phyloP scores from a whole-genome alignment of 495 filamentous ascomycete species.

The Stereocaulon alpinum region DNA sequence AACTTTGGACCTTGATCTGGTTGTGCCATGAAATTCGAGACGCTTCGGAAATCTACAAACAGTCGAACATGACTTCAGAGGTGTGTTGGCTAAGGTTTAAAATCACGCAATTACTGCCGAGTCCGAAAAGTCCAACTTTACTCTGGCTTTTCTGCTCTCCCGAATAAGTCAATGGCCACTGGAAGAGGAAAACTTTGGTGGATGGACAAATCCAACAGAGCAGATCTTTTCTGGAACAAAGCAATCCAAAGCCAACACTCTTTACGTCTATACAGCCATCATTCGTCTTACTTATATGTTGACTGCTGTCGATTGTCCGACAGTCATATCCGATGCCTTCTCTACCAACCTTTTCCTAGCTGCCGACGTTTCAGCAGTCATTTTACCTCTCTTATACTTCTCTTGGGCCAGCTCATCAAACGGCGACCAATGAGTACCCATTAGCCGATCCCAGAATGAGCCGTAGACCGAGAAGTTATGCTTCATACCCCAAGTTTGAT shows the following conservation, averaged over 20 bases:
- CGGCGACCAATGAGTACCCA: conserved; percentile 63
- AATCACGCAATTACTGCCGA: too few relatives aligned
- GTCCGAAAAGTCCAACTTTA: too few relatives aligned
- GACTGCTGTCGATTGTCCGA: background rate
- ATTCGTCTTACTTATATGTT: background rate
- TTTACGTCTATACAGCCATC: background rate
- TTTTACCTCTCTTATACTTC: conserved; percentile 12
- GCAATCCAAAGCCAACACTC: background rate
- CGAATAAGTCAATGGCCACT: too few relatives aligned
- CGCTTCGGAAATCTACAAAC: too few relatives aligned
- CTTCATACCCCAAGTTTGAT: conserved; percentile 85
- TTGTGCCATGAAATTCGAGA: too few relatives aligned
- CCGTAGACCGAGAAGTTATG: conserved; percentile 65
- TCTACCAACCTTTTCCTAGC: conserved; percentile 1
- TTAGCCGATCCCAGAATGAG: conserved; percentile 64
- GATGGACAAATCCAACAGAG: too few relatives aligned
- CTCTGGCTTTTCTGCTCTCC: too few relatives aligned
- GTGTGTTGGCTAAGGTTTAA: too few relatives aligned
- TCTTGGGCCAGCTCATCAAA: conserved; percentile 25
- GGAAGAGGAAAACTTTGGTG: too few relatives aligned
- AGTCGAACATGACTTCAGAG: too few relatives aligned
- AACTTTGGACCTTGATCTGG: too few relatives aligned
- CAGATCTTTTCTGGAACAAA: background rate
- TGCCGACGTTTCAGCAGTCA: background rate
- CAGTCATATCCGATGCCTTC: background rate